These are phyloP conservation scores for Diplodia intermedia DNA, from an alignment of 2,329 filamentous ascomycete genomes.

Conservation along the genomic window DNA sequence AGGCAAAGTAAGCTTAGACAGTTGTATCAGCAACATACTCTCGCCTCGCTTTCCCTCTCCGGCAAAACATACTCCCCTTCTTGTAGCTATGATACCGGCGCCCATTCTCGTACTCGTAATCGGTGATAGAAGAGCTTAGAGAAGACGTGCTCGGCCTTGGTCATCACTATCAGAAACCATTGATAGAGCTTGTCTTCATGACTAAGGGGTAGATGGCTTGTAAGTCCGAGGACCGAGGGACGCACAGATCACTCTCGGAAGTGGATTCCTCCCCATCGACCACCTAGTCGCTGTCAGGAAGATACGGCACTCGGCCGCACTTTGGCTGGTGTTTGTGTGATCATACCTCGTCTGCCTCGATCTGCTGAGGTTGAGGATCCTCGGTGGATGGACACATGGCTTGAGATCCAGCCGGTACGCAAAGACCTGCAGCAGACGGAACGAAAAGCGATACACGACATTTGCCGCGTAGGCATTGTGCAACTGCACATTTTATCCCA, in stretches of 20 bases:
- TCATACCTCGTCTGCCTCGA: slow-evolving; percentile 4
- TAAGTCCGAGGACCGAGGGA: not conserved
- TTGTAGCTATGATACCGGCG: slow-evolving; percentile 48
- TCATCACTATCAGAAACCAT: not conserved
- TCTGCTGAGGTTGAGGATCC: not conserved
- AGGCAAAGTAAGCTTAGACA: slow-evolving; percentile 33
- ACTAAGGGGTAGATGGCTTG: not conserved
- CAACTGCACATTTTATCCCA: not conserved
- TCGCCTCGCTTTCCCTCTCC: not conserved
- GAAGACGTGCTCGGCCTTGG: slow-evolving; percentile 16
- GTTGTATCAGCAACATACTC: not conserved
- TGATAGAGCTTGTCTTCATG: not conserved
- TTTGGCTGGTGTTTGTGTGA: not conserved
- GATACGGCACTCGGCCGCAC: not conserved
- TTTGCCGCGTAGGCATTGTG: not conserved
- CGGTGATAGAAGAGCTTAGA: not conserved
- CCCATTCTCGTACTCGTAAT: slow-evolving; percentile 36
- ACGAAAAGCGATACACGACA: not conserved
- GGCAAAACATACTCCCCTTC: slow-evolving; percentile 36
- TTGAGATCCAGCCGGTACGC: not conserved
- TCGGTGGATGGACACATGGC: not conserved
- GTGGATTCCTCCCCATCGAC: not conserved
- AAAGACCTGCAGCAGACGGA: not conserved
- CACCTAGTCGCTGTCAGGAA: not conserved
- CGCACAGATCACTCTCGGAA: not conserved